Conservation (phyloP, 805 yeast species). For the Saitoella complicata region DNA sequence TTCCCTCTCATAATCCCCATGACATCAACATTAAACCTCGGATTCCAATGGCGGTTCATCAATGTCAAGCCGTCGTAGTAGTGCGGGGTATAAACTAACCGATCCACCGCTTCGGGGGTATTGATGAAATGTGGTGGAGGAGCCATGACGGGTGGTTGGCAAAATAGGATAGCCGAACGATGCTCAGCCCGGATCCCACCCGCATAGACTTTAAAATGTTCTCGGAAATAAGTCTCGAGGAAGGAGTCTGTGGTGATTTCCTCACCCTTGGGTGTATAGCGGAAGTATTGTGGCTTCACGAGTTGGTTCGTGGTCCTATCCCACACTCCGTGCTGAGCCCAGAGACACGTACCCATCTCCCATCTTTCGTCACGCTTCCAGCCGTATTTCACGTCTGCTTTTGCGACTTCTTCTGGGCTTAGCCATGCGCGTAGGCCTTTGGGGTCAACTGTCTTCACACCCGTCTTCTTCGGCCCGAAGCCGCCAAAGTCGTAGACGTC, state of each 20-base stretch:
- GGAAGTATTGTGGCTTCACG: constrained; percentile 37
- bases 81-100: constrained; percentile 70
- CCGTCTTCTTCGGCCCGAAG: constrained; percentile 60
- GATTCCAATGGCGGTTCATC: constrained; percentile 83
- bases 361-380: constrained; percentile 51
- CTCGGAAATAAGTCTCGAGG: constrained; percentile 47
- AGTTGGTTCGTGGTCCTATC: constrained; percentile 25
- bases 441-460: constrained; percentile 44
- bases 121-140: constrained; percentile 52
- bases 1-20: constrained; percentile 69
- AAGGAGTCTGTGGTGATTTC: constrained; percentile 37
- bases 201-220: constrained; percentile 40
- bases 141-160: constrained; percentile 73
- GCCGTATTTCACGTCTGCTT: constrained; percentile 45
- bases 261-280: constrained; percentile 22
- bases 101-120: constrained; percentile 38
- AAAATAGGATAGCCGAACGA: constrained; percentile 35
- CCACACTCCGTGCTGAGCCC: constrained; percentile 76
- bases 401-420: constrained; percentile 26
- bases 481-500: constrained; percentile 55
- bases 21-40: constrained; percentile 69
- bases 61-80: constrained; percentile 90
- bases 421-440: constrained; percentile 59
- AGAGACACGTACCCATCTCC: constrained; percentile 61
- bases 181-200: constrained; percentile 30